A percentile compares a stretch with the other conserved stretches of the same genome.
Conservation (phyloP, 2,329 filamentous ascomycete species). For the Celoporthe dispersa region DNA sequence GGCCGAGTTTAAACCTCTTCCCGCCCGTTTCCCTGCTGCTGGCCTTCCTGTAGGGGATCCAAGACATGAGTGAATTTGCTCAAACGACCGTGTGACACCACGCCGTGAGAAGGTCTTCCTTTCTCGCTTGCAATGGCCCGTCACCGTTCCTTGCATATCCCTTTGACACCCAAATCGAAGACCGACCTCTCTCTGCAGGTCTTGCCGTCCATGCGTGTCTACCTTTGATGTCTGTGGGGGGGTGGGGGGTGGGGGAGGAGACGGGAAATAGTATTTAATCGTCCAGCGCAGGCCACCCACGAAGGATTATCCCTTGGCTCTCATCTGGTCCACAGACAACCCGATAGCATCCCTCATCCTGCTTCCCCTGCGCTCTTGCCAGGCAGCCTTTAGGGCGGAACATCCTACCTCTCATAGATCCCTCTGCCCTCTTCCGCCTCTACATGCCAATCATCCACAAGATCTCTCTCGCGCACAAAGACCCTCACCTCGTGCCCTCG, state of each 20-base stretch:
- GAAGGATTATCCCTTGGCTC: background rate
- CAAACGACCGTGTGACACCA: conserved; percentile 27
- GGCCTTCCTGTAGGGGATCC: conserved; percentile 19
- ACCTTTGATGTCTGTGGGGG: conserved; percentile 3
- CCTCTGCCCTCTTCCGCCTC: background rate
- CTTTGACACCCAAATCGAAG: conserved; percentile 30
- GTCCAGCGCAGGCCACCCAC: conserved; percentile 10
- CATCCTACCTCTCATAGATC: no score
- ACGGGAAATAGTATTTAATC: conserved; percentile 23
- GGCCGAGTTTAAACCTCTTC: conserved; percentile 22
- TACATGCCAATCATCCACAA: background rate
- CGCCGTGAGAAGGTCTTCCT: conserved; percentile 27
- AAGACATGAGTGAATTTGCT: conserved; percentile 30
- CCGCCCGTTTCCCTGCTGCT: conserved; percentile 19
- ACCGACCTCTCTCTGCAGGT: conserved; percentile 28
- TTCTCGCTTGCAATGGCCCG: conserved; percentile 30
- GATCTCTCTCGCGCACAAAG: background rate
- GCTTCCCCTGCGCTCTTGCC: background rate
- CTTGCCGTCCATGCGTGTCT: conserved; percentile 21
- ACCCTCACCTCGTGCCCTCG: conserved; percentile 7
- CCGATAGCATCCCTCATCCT: background rate
- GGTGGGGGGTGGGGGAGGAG: background rate
- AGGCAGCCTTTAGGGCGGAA: no score
- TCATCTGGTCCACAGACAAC: background rate
- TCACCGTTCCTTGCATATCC: conserved; percentile 22